Evolutionary conservation across 176 grass and related monocot species (phyloP).

Genomic region (Bromus sterilis): DNA sequence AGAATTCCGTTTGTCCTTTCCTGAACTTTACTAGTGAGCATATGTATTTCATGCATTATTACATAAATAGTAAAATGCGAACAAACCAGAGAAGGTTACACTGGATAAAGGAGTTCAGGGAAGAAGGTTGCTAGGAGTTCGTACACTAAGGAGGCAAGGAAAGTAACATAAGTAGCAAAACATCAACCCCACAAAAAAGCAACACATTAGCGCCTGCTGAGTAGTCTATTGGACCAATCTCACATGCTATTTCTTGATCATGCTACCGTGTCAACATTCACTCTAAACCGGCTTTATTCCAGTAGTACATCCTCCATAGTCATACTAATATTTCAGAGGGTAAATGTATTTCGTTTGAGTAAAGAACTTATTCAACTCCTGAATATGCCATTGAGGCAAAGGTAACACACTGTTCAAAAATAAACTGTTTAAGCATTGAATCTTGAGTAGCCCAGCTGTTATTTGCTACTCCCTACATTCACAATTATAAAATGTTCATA

Average conservation of each 20-base stretch:
- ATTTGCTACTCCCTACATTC: too few relatives aligned
- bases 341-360: neutral
- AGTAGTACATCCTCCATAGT: neutral
- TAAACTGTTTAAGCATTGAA: too few relatives aligned
- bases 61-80: neutral
- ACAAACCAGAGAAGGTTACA: neutral
- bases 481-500: too few relatives aligned
- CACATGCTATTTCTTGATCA: neutral
- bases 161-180: neutral
- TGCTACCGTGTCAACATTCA: neutral
- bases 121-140: neutral
- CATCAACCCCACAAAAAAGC: too few relatives aligned
- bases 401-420: too few relatives aligned
- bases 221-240: neutral
- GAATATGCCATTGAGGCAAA: neutral
- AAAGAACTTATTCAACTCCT: neutral
- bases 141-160: neutral
- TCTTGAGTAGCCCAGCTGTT: too few relatives aligned
- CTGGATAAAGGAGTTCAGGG: neutral
- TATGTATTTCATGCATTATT: neutral
- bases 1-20: neutral
- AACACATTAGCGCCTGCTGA: neutral
- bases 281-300: too few relatives aligned
- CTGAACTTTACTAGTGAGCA: neutral
- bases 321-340: neutral